Percentiles rank a stretch among this genome's conserved stretches.
Evolutionary conservation across 257 asterid species (phyloP).

Genomic region (Nicotiana paniculata): DNA sequence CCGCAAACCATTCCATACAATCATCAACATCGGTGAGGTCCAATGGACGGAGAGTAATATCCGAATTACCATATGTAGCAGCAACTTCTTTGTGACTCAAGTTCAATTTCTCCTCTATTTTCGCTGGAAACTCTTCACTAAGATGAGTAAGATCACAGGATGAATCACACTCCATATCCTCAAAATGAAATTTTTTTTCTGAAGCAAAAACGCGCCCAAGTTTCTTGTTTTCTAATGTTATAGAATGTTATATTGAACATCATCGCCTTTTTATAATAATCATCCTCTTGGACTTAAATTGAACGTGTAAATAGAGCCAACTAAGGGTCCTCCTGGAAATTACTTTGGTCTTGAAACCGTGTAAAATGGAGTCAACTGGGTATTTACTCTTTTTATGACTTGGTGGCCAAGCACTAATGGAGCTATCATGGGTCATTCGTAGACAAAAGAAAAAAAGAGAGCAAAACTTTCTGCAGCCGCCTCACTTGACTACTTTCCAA

Average conservation of each 20-base stretch:
- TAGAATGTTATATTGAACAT: not conserved
- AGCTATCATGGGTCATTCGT: not conserved
- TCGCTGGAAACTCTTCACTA: not conserved
- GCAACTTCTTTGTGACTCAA: not conserved
- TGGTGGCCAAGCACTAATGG: constrained; percentile 2
- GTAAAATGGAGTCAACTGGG: not conserved
- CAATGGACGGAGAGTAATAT: constrained; percentile 43
- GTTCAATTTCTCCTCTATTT: not conserved
- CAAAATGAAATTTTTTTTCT: not conserved
- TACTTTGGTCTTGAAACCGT: not conserved
- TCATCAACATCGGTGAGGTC: constrained; percentile 56
- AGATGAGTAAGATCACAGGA: not conserved
- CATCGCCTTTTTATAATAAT: not conserved
- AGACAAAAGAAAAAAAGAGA: not conserved
- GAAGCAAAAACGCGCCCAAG: not conserved
- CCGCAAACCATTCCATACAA: constrained; percentile 44
- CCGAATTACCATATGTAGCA: constrained; percentile 13
- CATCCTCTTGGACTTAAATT: not conserved
- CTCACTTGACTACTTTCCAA: constrained; percentile 3
- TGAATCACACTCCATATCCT: not conserved
- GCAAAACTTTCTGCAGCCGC: not conserved
- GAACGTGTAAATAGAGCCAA: not conserved
- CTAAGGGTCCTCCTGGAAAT: not conserved
- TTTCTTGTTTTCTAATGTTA: not conserved
- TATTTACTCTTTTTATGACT: not conserved